A percentile compares a stretch with the other conserved stretches of the same genome.
phyloP scores from a whole-genome alignment of 2,329 filamentous ascomycete genomes.

The Xenoacremonium recifei region DNA sequence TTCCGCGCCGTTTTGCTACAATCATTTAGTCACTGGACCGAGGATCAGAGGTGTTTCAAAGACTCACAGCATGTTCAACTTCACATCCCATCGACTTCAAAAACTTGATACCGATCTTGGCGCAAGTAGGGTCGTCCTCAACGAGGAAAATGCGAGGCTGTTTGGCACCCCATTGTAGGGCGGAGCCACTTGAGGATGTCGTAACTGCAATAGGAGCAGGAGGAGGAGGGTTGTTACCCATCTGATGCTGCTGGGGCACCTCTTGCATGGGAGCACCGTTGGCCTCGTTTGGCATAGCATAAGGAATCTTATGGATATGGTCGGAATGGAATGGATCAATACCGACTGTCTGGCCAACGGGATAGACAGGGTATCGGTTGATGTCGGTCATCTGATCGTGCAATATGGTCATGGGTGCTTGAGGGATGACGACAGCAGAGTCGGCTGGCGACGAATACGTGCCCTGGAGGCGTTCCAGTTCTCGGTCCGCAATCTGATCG shows the following conservation, averaged over 20 bases:
- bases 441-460: slow-evolving; percentile 55
- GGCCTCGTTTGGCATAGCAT: slow-evolving; percentile 64
- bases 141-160: slow-evolving; percentile 85
- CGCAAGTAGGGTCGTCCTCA: slow-evolving; percentile 73
- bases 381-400: slow-evolving; percentile 57
- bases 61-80: slow-evolving; percentile 65
- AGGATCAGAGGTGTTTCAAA: slow-evolving; percentile 1
- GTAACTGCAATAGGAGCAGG: slow-evolving; percentile 21
- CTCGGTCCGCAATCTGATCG: slow-evolving; percentile 52
- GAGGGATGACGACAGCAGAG: slow-evolving; percentile 44
- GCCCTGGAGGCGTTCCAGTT: slow-evolving; percentile 55
- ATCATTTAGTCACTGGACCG: slow-evolving; percentile 13
- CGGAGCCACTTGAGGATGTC: slow-evolving; percentile 35
- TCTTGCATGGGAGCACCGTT: slow-evolving; percentile 33
- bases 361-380: slow-evolving; percentile 72
- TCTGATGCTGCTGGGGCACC: slow-evolving; percentile 39
- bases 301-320: slow-evolving; percentile 92
- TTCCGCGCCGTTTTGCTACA: slow-evolving; percentile 71
- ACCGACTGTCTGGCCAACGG: slow-evolving; percentile 84
- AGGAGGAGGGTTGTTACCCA: slow-evolving; percentile 22
- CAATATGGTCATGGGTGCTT: slow-evolving; percentile 44
- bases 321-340: slow-evolving; percentile 95
- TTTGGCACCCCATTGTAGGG: slow-evolving; percentile 52
- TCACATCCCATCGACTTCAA: slow-evolving; percentile 63
- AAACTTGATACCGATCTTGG: slow-evolving; percentile 67